Percentiles rank a stretch among this genome's conserved stretches.
phyloP scores from a whole-genome alignment of 2,329 filamentous ascomycete species.

The Ambrosiella beaveri region DNA sequence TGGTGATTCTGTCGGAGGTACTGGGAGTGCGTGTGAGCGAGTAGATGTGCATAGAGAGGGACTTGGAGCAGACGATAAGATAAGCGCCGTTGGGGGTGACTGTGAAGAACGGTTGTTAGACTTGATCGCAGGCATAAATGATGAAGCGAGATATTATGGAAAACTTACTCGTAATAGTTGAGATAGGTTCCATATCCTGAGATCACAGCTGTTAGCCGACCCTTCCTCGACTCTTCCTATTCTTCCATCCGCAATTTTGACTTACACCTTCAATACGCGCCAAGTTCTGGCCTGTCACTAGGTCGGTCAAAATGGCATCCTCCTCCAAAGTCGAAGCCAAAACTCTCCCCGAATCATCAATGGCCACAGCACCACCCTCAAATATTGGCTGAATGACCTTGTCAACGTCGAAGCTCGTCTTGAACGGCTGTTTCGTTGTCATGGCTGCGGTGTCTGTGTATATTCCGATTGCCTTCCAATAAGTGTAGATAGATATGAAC shows the following conservation, averaged over 20 bases:
- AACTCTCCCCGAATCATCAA: conserved; percentile 66
- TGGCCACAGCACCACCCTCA: conserved; percentile 71
- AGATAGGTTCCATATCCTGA: conserved; percentile 64
- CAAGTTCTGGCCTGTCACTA: conserved; percentile 66
- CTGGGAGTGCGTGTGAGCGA: conserved; percentile 44
- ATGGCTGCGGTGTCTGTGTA: conserved; percentile 22
- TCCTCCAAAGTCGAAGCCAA: conserved; percentile 83
- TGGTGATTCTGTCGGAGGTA: conserved; percentile 36
- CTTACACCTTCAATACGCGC: conserved; percentile 72
- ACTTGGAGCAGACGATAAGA: conserved; percentile 80
- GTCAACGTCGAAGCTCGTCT: conserved; percentile 77
- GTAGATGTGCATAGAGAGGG: conserved; percentile 90
- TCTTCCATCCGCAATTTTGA: conserved; percentile 4
- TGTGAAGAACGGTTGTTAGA: conserved; percentile 19
- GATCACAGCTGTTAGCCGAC: conserved; percentile 15
- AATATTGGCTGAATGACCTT: conserved; percentile 84
- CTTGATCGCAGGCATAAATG: not conserved
- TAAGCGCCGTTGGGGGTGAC: conserved; percentile 81
- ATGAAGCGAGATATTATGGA: conserved; percentile 12
- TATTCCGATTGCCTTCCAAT: not conserved
- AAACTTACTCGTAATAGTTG: conserved; percentile 46
- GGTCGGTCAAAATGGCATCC: conserved; percentile 73
- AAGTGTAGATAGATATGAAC: not conserved
- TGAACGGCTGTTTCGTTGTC: conserved; percentile 46
- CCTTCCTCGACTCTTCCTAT: not conserved